phyloP scores from a whole-genome alignment of 768 basidiomycete species.

The Boletus rubescentipes region DNA sequence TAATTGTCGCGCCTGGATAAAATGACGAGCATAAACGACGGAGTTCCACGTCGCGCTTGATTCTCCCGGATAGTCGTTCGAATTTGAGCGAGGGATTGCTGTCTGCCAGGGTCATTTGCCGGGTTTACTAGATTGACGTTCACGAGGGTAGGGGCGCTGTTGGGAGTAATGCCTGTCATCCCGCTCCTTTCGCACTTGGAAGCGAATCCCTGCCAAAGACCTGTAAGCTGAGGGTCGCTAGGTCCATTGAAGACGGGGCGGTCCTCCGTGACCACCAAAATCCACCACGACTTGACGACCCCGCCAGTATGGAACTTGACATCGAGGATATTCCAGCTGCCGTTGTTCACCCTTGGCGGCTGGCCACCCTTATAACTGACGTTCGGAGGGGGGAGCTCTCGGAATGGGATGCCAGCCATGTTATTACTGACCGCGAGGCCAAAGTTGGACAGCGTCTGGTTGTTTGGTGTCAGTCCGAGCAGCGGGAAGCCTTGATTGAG shows the following conservation, averaged over 20 bases:
- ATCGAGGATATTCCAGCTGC: constrained; percentile 75
- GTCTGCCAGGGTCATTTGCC: constrained; percentile 35
- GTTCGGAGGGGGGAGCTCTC: constrained; percentile 59
- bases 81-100: constrained; percentile 40
- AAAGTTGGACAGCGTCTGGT: constrained; percentile 50
- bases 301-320: constrained; percentile 66
- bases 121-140: constrained; percentile 20
- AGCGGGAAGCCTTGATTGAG: constrained; percentile 53
- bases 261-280: constrained; percentile 62
- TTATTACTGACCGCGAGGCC: constrained; percentile 51
- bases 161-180: constrained; percentile 57
- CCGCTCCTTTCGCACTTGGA: constrained; percentile 59
- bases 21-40: constrained; percentile 69
- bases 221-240: constrained; percentile 25
- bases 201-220: constrained; percentile 52
- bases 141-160: constrained; percentile 36
- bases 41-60: constrained; percentile 36
- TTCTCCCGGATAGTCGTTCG: constrained; percentile 37
- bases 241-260: constrained; percentile 38
- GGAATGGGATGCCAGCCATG: constrained; percentile 65
- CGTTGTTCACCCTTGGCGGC: constrained; percentile 48
- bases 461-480: constrained; percentile 49
- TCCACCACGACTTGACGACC: constrained; percentile 57
- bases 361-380: constrained; percentile 53
- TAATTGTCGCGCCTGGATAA: constrained; percentile 66